phyloP scores from a whole-genome alignment of 768 basidiomycete species.

The Suillus cothurnatus region DNA sequence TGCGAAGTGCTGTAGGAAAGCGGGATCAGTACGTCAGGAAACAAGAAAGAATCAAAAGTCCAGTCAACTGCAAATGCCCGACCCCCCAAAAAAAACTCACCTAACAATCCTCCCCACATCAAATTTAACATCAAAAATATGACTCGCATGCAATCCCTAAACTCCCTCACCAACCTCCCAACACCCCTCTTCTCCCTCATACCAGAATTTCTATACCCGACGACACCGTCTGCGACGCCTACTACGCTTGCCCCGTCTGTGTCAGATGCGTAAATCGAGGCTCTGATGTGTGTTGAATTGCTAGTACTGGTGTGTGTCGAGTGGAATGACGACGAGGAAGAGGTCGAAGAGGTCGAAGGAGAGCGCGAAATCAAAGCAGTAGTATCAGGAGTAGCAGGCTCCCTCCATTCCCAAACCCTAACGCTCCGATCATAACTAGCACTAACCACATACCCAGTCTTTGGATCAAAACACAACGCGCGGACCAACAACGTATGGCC shows the following conservation, averaged over 20 bases:
- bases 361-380: background rate
- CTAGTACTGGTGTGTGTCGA: background rate
- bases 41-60: background rate
- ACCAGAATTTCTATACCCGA: background rate
- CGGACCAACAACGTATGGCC: constrained; percentile 87
- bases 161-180: constrained; percentile 60
- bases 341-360: background rate
- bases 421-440: constrained; percentile 87
- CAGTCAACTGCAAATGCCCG: background rate
- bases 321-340: background rate
- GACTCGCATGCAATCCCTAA: constrained; percentile 72
- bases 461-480: constrained; percentile 78
- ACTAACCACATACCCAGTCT: constrained; percentile 74
- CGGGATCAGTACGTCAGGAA: constrained; percentile 21
- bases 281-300: background rate
- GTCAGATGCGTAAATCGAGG: background rate
- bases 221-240: constrained; percentile 13
- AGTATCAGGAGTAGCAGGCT: constrained; percentile 15
- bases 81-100: constrained; percentile 48
- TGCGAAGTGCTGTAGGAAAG: constrained; percentile 68
- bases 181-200: constrained; percentile 29
- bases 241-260: constrained; percentile 2
- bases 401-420: constrained; percentile 77
- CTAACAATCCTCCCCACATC: constrained; percentile 81
- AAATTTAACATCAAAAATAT: constrained; percentile 94